These are phyloP conservation scores for Collybia mongolica DNA, from an alignment of 768 basidiomycete species.

Conservation along the genomic window DNA sequence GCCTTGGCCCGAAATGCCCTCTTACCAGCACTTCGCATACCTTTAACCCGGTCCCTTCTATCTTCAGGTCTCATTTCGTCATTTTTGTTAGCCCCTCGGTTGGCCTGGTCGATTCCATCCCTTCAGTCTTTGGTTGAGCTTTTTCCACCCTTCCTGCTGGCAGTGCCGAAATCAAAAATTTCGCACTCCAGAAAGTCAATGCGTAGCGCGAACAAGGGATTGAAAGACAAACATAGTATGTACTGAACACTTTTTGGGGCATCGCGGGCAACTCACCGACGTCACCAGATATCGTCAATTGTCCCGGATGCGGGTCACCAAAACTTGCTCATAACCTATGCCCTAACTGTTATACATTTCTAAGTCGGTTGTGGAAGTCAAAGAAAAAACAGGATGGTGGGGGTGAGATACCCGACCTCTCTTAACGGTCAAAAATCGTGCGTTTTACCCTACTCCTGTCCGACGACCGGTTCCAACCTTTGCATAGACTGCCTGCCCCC, in stretches of 20 bases:
- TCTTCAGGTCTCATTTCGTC: slow-evolving; percentile 15
- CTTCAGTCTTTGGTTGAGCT: slow-evolving; percentile 58
- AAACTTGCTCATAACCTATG: slow-evolving; percentile 92
- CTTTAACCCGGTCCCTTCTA: slow-evolving; percentile 12
- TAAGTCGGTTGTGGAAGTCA: slow-evolving; percentile 65
- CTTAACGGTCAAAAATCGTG: slow-evolving; percentile 18
- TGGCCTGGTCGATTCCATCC: slow-evolving; percentile 36
- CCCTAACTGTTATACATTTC: slow-evolving; percentile 71
- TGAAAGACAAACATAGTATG: slow-evolving; percentile 91
- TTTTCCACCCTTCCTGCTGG: slow-evolving; percentile 84
- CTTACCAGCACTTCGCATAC: slow-evolving; percentile 11
- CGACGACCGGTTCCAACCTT: too few species aligned
- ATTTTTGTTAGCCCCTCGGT: slow-evolving; percentile 14
- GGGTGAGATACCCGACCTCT: slow-evolving; percentile 36
- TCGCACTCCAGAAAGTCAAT: slow-evolving; percentile 95
- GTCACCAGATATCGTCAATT: slow-evolving; percentile 79
- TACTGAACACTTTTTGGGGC: slow-evolving; percentile 7
- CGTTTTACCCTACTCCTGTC: neutral
- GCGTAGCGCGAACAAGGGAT: slow-evolving; percentile 90
- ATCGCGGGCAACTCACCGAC: neutral
- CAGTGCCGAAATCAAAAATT: slow-evolving; percentile 92
- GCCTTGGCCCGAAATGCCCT: slow-evolving; percentile 22
- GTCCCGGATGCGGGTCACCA: slow-evolving; percentile 84
- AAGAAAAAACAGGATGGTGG: slow-evolving; percentile 27
- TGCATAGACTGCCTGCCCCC: too few species aligned